Percentiles rank a stretch among this genome's conserved stretches.
phyloP scores from a whole-genome alignment of 2,329 filamentous ascomycete species.

The Diaporthe humulicola region DNA sequence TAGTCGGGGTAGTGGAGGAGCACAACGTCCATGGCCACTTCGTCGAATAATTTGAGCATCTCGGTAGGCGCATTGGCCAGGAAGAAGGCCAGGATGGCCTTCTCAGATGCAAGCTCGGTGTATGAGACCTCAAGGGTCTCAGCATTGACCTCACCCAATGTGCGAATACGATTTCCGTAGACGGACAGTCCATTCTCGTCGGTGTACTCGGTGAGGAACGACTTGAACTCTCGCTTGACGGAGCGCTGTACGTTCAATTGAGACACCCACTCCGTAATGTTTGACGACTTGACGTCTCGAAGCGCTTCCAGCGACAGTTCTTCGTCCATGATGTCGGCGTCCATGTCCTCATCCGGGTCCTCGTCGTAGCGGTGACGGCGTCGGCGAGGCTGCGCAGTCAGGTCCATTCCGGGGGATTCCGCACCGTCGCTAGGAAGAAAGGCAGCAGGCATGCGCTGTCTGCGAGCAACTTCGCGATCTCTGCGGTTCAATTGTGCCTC shows the following conservation, averaged over 20 bases:
- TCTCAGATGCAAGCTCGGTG: slow-evolving; percentile 88
- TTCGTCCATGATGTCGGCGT: slow-evolving; percentile 93
- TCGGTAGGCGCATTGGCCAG: slow-evolving; percentile 95
- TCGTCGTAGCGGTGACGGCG: slow-evolving; percentile 94
- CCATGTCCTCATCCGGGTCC: slow-evolving; percentile 92
- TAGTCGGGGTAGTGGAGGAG: slow-evolving; percentile 98
- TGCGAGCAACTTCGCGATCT: slow-evolving; percentile 78
- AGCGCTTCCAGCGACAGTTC: slow-evolving; percentile 93
- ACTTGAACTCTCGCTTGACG: slow-evolving; percentile 96
- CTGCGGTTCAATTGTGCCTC: slow-evolving; percentile 81
- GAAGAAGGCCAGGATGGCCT: slow-evolving; percentile 95
- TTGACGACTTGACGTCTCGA: slow-evolving; percentile 92
- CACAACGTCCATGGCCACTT: slow-evolving; percentile 96
- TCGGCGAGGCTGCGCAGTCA: slow-evolving; percentile 87
- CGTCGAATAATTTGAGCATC: slow-evolving; percentile 94
- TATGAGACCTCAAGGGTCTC: slow-evolving; percentile 98
- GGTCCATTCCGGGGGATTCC: slow-evolving; percentile 78
- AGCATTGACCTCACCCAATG: slow-evolving; percentile 96
- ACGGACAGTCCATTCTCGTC: slow-evolving; percentile 91
- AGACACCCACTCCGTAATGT: slow-evolving; percentile 94
- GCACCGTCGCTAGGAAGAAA: slow-evolving; percentile 88
- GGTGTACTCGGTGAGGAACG: slow-evolving; percentile 95
- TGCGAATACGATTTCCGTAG: slow-evolving; percentile 93
- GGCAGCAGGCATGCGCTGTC: slow-evolving; percentile 77
- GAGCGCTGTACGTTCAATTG: slow-evolving; percentile 91